Percentiles rank a stretch among this genome's conserved stretches.
Conservation (phyloP, 2,329 filamentous ascomycete genomes). For the Blastomyces percursus region DNA sequence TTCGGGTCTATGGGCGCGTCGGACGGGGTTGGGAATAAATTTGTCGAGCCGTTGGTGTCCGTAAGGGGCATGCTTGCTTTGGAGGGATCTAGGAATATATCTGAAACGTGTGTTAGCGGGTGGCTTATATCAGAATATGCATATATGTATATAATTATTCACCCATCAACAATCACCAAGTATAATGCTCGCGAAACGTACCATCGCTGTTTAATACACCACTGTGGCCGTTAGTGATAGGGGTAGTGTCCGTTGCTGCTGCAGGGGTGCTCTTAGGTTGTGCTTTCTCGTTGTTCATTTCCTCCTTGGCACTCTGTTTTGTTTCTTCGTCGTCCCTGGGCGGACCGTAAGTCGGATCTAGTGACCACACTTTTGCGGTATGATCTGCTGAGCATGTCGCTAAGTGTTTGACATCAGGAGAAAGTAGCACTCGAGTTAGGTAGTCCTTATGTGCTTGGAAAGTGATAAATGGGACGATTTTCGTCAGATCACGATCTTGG, state of each 20-base stretch:
- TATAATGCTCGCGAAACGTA: background rate
- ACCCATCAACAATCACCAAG: background rate
- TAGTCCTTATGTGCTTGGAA: slow-evolving; percentile 88
- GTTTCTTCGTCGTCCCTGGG: slow-evolving; percentile 26
- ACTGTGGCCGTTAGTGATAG: background rate
- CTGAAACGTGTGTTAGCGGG: background rate
- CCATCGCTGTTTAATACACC: background rate
- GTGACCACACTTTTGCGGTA: slow-evolving; percentile 92
- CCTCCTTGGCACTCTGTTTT: slow-evolving; percentile 2
- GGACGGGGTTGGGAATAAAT: slow-evolving; percentile 25
- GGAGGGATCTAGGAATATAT: slow-evolving; percentile 3
- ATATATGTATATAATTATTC: background rate
- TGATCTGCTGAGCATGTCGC: slow-evolving; percentile 92
- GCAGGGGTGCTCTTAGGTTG: background rate
- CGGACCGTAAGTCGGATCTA: slow-evolving; percentile 53
- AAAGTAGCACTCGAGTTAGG: slow-evolving; percentile 82
- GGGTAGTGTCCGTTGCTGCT: background rate
- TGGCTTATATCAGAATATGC: background rate
- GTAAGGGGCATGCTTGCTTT: background rate
- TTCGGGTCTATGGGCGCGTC: slow-evolving; percentile 33
- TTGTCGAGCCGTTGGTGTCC: slow-evolving; percentile 1
- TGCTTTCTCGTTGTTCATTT: background rate
- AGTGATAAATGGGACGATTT: slow-evolving; percentile 74
- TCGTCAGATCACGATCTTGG: slow-evolving; percentile 69
- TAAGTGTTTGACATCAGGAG: slow-evolving; percentile 85